Percentiles rank a stretch among this genome's conserved stretches.
These are phyloP conservation scores for Hypoxylon sp. DNA, from an alignment of 2,329 filamentous ascomycete species.

Conservation along the genomic window DNA sequence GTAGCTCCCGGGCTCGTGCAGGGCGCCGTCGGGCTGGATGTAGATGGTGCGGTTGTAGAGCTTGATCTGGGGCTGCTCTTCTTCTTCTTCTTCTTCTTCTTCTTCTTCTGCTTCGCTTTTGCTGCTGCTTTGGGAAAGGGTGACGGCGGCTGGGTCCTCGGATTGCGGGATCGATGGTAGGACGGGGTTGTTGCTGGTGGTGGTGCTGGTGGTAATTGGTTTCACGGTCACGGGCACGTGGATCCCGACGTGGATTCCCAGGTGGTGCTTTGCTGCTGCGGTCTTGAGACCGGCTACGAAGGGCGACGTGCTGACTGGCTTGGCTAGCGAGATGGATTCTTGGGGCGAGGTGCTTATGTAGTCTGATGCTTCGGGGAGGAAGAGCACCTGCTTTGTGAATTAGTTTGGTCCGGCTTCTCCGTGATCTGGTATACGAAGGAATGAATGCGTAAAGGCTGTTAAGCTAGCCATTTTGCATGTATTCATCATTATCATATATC, in stretches of 20 bases:
- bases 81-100: constrained; percentile 10
- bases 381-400: constrained; percentile 76
- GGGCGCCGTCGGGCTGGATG: constrained; percentile 55
- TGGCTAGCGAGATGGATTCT: constrained; percentile 76
- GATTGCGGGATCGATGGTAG: constrained; percentile 31
- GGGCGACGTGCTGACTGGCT: constrained; percentile 68
- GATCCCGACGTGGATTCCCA: constrained; percentile 87
- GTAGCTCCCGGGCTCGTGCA: constrained; percentile 63
- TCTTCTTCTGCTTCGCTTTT: not conserved
- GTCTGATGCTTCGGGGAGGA: constrained; percentile 91
- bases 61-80: constrained; percentile 40
- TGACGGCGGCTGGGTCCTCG: not conserved
- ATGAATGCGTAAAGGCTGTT: no score
- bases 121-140: not conserved
- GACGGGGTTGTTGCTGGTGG: constrained; percentile 25
- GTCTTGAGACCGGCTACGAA: constrained; percentile 81
- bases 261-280: constrained; percentile 67
- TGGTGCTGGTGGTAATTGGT: constrained; percentile 31
- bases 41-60: constrained; percentile 64
- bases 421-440: no score
- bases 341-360: constrained; percentile 78
- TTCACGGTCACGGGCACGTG: constrained; percentile 71
- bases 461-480: no score
- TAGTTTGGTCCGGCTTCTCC: no score
- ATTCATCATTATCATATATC: no score